Percentiles rank a stretch among this genome's conserved stretches.
Evolutionary conservation across 805 yeast species (phyloP).

Genomic region (Danielia reshetovae): DNA sequence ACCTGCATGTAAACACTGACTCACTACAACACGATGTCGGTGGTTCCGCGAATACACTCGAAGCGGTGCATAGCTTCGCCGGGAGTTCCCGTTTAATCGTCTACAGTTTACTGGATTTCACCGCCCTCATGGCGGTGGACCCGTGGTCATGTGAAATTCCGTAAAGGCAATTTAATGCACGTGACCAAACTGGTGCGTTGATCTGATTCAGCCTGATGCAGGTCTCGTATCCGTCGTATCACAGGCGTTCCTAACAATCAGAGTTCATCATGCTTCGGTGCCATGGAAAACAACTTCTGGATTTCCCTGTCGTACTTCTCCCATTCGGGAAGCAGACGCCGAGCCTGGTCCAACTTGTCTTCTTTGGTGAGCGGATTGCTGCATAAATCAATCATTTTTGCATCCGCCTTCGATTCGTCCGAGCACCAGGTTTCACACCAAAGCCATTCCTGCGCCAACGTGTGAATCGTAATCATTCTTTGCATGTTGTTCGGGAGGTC

Average conservation of each 20-base stretch:
- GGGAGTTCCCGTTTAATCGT: too few relatives aligned
- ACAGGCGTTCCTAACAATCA: too few relatives aligned
- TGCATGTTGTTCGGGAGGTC: conserved; percentile 92
- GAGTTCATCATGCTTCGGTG: conserved; percentile 17
- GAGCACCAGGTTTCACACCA: conserved; percentile 96
- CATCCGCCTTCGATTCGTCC: conserved; percentile 53
- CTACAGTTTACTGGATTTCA: too few relatives aligned
- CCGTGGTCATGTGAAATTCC: too few relatives aligned
- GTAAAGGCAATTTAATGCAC: too few relatives aligned
- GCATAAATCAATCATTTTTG: conserved; percentile 80
- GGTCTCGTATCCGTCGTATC: too few relatives aligned
- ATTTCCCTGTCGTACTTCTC: conserved; percentile 56
- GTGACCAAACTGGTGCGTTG: too few relatives aligned
- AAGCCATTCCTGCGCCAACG: conserved; percentile 79
- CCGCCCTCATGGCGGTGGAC: too few relatives aligned
- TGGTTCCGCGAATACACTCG: too few relatives aligned
- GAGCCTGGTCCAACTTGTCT: conserved; percentile 69
- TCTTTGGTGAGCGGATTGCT: conserved; percentile 82
- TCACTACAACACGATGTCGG: background rate
- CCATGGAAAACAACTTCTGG: conserved; percentile 3
- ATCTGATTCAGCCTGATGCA: too few relatives aligned
- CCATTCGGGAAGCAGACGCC: conserved; percentile 81
- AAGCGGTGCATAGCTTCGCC: too few relatives aligned
- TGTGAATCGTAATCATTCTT: conserved; percentile 56
- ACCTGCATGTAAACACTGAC: conserved; percentile 2